Evolutionary conservation across 78 protist species (phyloP), one percentile per base, ranked within the genome.

Genomic region (Planoprotostelium fungivorum): DNA sequence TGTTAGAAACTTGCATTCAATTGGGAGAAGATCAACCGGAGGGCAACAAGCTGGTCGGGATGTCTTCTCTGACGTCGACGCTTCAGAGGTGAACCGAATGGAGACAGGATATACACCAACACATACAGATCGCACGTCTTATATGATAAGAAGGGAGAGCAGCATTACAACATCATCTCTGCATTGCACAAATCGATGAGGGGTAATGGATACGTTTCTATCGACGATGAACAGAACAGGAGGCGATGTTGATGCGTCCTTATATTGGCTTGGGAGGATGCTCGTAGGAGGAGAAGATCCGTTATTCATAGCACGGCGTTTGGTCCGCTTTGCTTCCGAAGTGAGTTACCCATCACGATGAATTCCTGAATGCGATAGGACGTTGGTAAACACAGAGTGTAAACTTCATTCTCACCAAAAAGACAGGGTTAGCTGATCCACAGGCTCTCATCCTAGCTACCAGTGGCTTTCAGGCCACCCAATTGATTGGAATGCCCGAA

Each of bases 401-500:
- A n/a, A n/a, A n/a, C n/a, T n/a, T n/a, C n/a, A n/a, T n/a, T n/a
- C n/a, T n/a, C n/a, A n/a, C n/a, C n/a, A n/a, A n/a, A n/a, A n/a
- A 96, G 84, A 89, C 92, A 9, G 96, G 97, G 85, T 1, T 94
- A 0, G 95, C 94, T 0, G 97, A 96, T 36, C 90, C 93, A 23
- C 5, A 35, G 1, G 96, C 96, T 31, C 87, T 96, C n/a, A 38
- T 87, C n/a, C 63, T 89, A 0, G 96, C 97, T 0, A 90, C 90
- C 1, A 36, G 91, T 0, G 95, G 92, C 0, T 89, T 38, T 34
- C 90, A 96, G 83, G 96, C 96, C 28, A 51, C n/a, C 84, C 90
- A 91, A 29, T 84, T 84, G 35, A 91, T 92, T 34, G 97, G 97
- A 38, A 94, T 96, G 97, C 97, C 97, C 10, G 97, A 96, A 51